A percentile compares a stretch with the other conserved stretches of the same genome.
Conservation (phyloP, 2,329 filamentous ascomycete genomes). For the Saccharata proteae region DNA sequence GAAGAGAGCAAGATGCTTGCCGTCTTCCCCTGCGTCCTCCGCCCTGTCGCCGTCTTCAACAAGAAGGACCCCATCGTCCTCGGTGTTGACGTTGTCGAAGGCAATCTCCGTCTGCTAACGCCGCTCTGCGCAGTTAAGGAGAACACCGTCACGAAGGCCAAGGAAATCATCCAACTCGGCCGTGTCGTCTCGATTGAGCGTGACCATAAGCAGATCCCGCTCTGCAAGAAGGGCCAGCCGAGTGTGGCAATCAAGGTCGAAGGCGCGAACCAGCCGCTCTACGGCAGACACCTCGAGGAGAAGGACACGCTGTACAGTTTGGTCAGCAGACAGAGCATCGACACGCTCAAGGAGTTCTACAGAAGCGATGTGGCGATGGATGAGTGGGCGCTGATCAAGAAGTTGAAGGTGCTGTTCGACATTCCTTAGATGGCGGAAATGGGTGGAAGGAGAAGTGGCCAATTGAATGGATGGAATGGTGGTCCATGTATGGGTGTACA, state of each 20-base stretch:
- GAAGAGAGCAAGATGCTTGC: slow-evolving; percentile 91
- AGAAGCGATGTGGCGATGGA: slow-evolving; percentile 76
- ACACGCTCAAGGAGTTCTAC: slow-evolving; percentile 94
- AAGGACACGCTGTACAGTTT: slow-evolving; percentile 76
- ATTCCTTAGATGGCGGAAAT: slow-evolving; percentile 54
- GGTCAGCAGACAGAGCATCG: slow-evolving; percentile 79
- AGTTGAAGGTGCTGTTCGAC: slow-evolving; percentile 90
- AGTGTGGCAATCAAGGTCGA: slow-evolving; percentile 97
- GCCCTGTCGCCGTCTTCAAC: slow-evolving; percentile 90
- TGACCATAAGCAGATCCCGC: slow-evolving; percentile 85
- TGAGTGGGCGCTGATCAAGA: slow-evolving; percentile 89
- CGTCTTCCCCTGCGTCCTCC: slow-evolving; percentile 91
- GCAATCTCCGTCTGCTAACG: slow-evolving; percentile 73
- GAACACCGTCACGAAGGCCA: slow-evolving; percentile 64
- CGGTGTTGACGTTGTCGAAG: slow-evolving; percentile 90
- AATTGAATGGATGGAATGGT: no score
- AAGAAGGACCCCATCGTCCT: slow-evolving; percentile 93
- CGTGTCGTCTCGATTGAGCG: slow-evolving; percentile 96
- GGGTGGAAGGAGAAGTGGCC: no score
- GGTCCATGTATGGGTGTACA: no score
- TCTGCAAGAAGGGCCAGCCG: slow-evolving; percentile 95
- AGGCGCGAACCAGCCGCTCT: slow-evolving; percentile 80
- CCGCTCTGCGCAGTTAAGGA: slow-evolving; percentile 79
- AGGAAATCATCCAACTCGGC: slow-evolving; percentile 74
- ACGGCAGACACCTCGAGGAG: slow-evolving; percentile 92